These are phyloP conservation scores for Penicillium sp. DNA, from an alignment of 2,329 filamentous ascomycete genomes.

Conservation along the genomic window DNA sequence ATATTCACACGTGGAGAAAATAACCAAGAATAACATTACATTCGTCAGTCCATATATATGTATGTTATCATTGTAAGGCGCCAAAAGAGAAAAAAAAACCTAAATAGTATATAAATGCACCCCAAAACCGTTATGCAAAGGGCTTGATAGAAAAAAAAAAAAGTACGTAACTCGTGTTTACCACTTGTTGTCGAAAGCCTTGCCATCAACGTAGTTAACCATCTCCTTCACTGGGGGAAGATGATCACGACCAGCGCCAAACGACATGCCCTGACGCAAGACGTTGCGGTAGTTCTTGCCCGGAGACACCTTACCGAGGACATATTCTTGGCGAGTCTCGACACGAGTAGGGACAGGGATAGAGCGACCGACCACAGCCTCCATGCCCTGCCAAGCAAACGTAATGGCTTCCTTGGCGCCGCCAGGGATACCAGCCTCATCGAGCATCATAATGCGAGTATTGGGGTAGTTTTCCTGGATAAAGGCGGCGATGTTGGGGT, in stretches of 20 bases:
- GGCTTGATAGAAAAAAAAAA: neutral
- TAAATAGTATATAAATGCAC: neutral
- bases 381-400: conserved; percentile 62
- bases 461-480: conserved; percentile 52
- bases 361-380: conserved; percentile 55
- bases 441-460: conserved; percentile 54
- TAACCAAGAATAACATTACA: neutral
- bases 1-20: too few species aligned
- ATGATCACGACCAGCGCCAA: conserved; percentile 47
- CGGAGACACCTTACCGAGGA: conserved; percentile 56
- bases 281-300: conserved; percentile 56
- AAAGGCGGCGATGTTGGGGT: conserved; percentile 56
- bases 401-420: conserved; percentile 60
- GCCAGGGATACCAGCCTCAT: conserved; percentile 56
- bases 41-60: neutral
- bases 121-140: neutral
- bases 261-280: conserved; percentile 52
- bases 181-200: conserved; percentile 50
- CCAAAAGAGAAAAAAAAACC: neutral
- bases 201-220: conserved; percentile 51
- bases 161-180: conserved; percentile 11
- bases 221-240: conserved; percentile 51
- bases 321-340: conserved; percentile 51
- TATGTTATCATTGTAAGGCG: neutral
- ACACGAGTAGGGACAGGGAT: conserved; percentile 56